A percentile compares a stretch with the other conserved stretches of the same genome.
phyloP scores from a whole-genome alignment of 2,329 filamentous ascomycete genomes.

The Exophiala sp. region DNA sequence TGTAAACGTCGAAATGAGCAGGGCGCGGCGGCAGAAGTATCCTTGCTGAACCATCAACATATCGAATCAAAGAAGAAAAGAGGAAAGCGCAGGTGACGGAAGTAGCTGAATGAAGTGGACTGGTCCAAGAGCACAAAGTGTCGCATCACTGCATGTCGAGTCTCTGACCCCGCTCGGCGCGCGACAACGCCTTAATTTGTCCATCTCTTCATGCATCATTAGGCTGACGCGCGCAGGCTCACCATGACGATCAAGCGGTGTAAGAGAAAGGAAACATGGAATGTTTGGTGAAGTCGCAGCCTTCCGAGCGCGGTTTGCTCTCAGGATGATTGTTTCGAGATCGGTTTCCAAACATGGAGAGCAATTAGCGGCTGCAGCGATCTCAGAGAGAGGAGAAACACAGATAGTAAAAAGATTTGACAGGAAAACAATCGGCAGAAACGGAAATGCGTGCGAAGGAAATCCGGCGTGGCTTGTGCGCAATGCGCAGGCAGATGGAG shows the following conservation, averaged over 20 bases:
- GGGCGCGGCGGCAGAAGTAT: conserved; percentile 10
- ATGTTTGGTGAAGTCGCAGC: too few species aligned
- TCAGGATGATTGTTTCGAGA: too few species aligned
- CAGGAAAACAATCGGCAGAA: neutral
- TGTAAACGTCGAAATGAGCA: neutral
- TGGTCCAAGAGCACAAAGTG: conserved; percentile 11
- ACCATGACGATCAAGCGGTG: too few species aligned
- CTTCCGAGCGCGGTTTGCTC: too few species aligned
- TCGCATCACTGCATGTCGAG: conserved; percentile 4
- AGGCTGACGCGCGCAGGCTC: too few species aligned
- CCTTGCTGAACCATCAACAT: conserved; percentile 13
- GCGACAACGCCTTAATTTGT: conserved; percentile 3
- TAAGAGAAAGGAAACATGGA: too few species aligned
- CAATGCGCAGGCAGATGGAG: neutral
- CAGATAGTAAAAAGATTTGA: neutral
- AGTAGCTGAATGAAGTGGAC: conserved; percentile 9
- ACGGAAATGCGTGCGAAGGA: neutral
- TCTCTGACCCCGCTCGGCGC: conserved; percentile 10
- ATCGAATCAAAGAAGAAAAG: conserved; percentile 6
- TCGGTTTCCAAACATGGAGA: too few species aligned
- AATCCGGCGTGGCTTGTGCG: neutral
- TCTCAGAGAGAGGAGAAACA: too few species aligned
- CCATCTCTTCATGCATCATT: too few species aligned
- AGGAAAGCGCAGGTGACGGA: conserved; percentile 12
- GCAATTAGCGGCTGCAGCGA: too few species aligned